Conservation (phyloP, 1,284 basidiomycete genomes). For the Heterobasidion occidentale region DNA sequence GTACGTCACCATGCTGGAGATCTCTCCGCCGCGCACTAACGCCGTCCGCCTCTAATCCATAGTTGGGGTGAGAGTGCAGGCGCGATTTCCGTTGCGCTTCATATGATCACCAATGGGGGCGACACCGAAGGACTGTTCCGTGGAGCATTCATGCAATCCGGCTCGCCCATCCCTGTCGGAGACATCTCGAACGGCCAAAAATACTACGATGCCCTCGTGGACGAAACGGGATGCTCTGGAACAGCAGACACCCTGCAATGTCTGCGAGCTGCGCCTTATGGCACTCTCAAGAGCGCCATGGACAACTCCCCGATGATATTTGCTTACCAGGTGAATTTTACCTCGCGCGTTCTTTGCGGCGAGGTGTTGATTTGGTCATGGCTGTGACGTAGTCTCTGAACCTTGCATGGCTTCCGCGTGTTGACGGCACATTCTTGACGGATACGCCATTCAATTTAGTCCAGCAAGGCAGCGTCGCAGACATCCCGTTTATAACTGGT, state of each 20-base stretch:
- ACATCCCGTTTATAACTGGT: conserved; percentile 22
- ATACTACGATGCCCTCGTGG: conserved; percentile 24
- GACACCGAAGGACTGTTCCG: conserved; percentile 23
- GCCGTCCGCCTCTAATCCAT: neutral
- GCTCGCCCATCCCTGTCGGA: conserved; percentile 20
- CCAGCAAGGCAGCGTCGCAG: conserved; percentile 13
- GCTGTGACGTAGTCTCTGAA: neutral
- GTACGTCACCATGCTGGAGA: neutral
- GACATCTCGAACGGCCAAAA: conserved; percentile 20
- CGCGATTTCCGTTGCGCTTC: conserved; percentile 23
- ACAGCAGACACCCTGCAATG: conserved; percentile 28
- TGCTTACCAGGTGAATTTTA: conserved; percentile 4
- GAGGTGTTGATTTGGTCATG: too few species aligned
- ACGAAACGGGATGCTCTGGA: conserved; percentile 20
- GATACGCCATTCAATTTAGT: conserved; percentile 15
- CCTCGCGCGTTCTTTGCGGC: neutral
- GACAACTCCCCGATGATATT: conserved; percentile 14
- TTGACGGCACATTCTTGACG: conserved; percentile 20
- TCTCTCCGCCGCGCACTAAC: neutral
- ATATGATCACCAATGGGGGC: conserved; percentile 22
- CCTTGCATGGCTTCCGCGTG: conserved; percentile 18
- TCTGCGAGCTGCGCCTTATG: conserved; percentile 25
- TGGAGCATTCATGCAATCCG: conserved; percentile 28
- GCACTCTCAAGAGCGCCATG: conserved; percentile 20
- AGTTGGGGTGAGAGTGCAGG: conserved; percentile 37